A percentile compares a stretch with the other conserved stretches of the same genome.
Evolutionary conservation across 768 basidiomycete species (phyloP).

Genomic region (Suillus fuscotomentosus): DNA sequence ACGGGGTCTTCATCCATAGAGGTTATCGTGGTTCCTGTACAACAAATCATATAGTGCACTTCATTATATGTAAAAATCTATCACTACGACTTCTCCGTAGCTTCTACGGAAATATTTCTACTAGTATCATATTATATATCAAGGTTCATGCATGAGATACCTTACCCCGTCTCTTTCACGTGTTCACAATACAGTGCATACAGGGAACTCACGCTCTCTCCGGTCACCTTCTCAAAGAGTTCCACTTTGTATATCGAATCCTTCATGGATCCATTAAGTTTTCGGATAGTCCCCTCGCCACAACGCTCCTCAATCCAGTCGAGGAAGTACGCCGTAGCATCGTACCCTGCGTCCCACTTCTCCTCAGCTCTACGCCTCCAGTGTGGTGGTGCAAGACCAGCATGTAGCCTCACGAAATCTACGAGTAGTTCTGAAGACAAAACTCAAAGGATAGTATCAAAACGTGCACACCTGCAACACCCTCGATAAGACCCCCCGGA

Average conservation of each 20-base stretch:
- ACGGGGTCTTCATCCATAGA: too few species aligned
- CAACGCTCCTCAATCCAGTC: constrained; percentile 60
- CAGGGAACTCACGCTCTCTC: constrained; percentile 49
- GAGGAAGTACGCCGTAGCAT: constrained; percentile 71
- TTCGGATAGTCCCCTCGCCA: constrained; percentile 52
- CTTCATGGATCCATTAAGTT: constrained; percentile 56
- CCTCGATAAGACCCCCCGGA: constrained; percentile 74
- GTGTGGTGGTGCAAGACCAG: constrained; percentile 63
- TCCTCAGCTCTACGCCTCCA: constrained; percentile 53
- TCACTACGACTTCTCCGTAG: not conserved
- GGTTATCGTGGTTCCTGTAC: too few species aligned
- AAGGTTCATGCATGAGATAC: not conserved
- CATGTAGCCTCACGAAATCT: constrained; percentile 73
- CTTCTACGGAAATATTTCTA: not conserved
- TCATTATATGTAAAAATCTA: too few species aligned
- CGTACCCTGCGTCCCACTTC: constrained; percentile 77
- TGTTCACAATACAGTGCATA: constrained; percentile 56
- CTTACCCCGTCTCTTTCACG: constrained; percentile 20
- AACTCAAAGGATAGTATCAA: not conserved
- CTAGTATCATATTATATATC: not conserved
- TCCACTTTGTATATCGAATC: constrained; percentile 46
- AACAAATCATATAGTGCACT: too few species aligned
- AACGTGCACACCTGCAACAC: constrained; percentile 62
- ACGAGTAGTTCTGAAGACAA: constrained; percentile 2
- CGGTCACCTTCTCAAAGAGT: constrained; percentile 54